phyloP scores from a whole-genome alignment of 257 asterid genomes.

The Solanum tacnaense region DNA sequence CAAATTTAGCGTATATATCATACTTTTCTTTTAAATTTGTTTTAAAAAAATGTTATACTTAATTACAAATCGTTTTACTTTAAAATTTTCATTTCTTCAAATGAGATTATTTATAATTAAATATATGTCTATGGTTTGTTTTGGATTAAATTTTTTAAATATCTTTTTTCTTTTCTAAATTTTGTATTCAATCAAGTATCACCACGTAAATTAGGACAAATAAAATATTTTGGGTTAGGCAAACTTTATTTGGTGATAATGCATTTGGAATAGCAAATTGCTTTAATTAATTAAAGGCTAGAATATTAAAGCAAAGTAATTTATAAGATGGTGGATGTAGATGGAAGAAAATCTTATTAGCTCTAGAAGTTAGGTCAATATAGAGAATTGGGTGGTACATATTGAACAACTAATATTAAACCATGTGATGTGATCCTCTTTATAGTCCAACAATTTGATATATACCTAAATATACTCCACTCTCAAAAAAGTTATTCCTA shows the following conservation, averaged over 20 bases:
- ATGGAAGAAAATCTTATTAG: background rate
- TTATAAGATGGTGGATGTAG: background rate
- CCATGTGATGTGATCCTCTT: background rate
- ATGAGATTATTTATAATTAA: no score
- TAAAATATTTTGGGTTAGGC: background rate
- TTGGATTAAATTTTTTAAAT: background rate
- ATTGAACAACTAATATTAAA: background rate
- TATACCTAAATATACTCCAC: background rate
- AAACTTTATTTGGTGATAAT: background rate
- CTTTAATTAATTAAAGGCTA: background rate
- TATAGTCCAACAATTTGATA: background rate
- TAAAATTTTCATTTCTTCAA: no score
- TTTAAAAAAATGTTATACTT: background rate
- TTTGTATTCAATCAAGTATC: background rate
- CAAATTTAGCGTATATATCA: background rate
- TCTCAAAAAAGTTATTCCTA: no score
- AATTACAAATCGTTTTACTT: background rate
- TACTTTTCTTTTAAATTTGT: no score
- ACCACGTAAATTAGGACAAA: background rate
- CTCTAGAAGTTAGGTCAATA: background rate
- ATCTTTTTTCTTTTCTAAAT: background rate
- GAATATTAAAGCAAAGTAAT: background rate
- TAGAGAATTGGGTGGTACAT: background rate
- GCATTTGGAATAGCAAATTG: background rate
- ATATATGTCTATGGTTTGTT: background rate